phyloP scores from a whole-genome alignment of 306 rosid species.

The Medicago arabica region DNA sequence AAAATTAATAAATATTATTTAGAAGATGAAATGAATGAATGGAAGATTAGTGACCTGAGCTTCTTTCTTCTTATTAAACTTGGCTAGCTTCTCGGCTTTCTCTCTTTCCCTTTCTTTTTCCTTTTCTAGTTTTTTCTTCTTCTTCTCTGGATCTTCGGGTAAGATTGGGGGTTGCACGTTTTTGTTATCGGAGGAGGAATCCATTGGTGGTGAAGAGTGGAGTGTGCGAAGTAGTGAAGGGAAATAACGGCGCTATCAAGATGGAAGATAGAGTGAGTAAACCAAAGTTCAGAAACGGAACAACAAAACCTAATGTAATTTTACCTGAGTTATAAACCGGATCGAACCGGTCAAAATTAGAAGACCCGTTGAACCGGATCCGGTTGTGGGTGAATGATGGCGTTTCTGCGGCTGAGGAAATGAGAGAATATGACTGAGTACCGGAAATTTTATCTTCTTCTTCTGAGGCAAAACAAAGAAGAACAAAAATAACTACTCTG shows the following conservation, averaged over 20 bases:
- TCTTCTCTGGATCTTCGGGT: constrained; percentile 85
- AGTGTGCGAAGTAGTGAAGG: constrained; percentile 23
- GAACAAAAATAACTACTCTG: no score
- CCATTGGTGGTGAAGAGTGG: constrained; percentile 43
- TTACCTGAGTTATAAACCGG: no score
- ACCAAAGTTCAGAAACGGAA: neutral
- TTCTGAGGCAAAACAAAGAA: no score
- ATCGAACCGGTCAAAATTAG: no score
- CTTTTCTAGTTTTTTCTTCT: constrained; percentile 95
- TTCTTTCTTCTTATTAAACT: no score
- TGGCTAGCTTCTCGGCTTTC: no score
- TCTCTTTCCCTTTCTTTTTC: constrained; percentile 56
- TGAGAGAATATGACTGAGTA: no score
- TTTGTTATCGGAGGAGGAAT: constrained; percentile 36
- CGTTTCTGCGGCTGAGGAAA: no score
- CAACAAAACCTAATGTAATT: neutral
- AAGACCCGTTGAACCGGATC: no score
- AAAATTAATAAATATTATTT: constrained; percentile 7
- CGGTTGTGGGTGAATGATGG: no score
- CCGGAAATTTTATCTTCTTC: no score
- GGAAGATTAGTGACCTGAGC: no score
- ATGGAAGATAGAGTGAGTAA: neutral
- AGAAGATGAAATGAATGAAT: neutral
- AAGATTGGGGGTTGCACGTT: constrained; percentile 49
- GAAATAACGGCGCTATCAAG: constrained; percentile 14